Evolutionary conservation across 805 yeast species (phyloP).

Genomic region (Saturnispora sanitii): DNA sequence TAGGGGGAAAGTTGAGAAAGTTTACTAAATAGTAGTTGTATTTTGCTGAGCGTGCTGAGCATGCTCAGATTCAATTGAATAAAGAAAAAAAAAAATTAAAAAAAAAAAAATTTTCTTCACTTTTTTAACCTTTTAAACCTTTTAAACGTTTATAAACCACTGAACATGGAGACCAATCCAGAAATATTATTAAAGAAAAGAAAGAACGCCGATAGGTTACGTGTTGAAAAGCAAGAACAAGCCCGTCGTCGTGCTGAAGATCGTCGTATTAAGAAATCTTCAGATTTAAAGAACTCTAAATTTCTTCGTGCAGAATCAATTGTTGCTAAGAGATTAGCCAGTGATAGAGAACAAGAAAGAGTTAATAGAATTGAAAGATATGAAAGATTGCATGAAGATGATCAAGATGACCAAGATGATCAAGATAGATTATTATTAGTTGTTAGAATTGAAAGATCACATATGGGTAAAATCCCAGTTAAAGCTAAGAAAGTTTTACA

Average conservation of each 20-base stretch:
- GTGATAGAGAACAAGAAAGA: constrained; percentile 59
- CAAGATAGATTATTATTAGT: constrained; percentile 45
- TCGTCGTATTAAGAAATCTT: constrained; percentile 34
- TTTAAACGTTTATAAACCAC: constrained; percentile 13
- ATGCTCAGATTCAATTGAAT: not conserved
- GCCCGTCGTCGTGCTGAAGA: constrained; percentile 42
- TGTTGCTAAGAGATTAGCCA: constrained; percentile 55
- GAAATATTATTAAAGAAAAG: constrained; percentile 71
- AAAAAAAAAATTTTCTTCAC: constrained; percentile 3
- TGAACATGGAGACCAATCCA: constrained; percentile 56
- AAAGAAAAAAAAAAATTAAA: not conserved
- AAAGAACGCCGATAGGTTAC: constrained; percentile 64
- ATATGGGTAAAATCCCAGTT: constrained; percentile 54
- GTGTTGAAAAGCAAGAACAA: constrained; percentile 63
- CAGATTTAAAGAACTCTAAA: constrained; percentile 34
- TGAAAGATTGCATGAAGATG: constrained; percentile 29
- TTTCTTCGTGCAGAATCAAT: constrained; percentile 69
- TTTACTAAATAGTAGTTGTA: constrained; percentile 19
- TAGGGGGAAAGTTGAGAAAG: constrained; percentile 24
- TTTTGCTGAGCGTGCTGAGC: not conserved
- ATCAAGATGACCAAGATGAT: constrained; percentile 20
- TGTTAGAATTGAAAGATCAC: constrained; percentile 57
- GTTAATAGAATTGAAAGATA: constrained; percentile 50
- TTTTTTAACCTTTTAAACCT: not conserved
- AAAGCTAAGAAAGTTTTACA: constrained; percentile 51